Evolutionary conservation across 345 rosid genomes (phyloP).

Genomic region (Populus euphratica): DNA sequence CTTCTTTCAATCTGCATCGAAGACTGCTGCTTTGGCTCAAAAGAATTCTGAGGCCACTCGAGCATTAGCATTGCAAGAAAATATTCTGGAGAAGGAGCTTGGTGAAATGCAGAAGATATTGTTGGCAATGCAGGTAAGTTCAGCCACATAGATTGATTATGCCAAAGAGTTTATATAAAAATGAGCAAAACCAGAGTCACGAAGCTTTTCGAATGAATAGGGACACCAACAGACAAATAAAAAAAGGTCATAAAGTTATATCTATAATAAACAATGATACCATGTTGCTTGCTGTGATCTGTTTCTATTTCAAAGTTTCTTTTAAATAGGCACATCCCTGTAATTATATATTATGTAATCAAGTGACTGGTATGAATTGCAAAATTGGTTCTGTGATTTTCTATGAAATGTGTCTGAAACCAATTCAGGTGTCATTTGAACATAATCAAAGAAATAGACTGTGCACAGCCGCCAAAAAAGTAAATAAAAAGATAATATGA

Average conservation of each 20-base stretch:
- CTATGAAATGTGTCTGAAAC: not conserved
- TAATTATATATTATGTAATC: not conserved
- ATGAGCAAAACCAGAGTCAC: not conserved
- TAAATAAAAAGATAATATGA: not conserved
- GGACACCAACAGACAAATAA: not conserved
- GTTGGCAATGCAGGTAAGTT: constrained; percentile 88
- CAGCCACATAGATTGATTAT: not conserved
- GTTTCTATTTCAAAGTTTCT: not conserved
- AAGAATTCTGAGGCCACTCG: constrained; percentile 92
- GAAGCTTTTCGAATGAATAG: not conserved
- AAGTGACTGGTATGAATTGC: not conserved
- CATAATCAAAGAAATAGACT: not conserved
- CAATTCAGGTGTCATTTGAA: not conserved
- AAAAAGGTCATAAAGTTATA: not conserved
- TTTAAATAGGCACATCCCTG: not conserved
- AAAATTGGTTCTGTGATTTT: not conserved
- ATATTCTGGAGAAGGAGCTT: constrained; percentile 83
- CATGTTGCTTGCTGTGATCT: not conserved
- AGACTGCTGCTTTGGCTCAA: constrained; percentile 95
- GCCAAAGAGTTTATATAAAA: constrained; percentile 2
- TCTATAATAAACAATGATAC: not conserved
- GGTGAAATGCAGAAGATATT: constrained; percentile 87
- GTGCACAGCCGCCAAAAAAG: not conserved
- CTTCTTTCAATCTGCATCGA: constrained; percentile 12
- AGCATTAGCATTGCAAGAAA: constrained; percentile 73